phyloP scores from a whole-genome alignment of 73 alveolate species.

The Durusdinium trenchii region DNA sequence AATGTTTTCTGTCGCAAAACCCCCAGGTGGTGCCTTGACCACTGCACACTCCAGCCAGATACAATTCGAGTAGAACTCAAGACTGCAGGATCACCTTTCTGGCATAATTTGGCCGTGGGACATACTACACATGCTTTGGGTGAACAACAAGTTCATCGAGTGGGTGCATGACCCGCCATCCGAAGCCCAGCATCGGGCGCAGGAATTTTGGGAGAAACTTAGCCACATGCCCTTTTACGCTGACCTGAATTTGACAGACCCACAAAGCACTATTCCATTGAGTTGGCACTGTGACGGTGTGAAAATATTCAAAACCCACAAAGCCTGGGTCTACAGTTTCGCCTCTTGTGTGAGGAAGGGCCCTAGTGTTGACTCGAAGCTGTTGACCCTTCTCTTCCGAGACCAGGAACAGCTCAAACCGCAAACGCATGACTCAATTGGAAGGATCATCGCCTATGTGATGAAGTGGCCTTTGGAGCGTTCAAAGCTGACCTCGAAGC shows the following conservation, averaged over 20 bases:
- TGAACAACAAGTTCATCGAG: neutral
- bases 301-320: constrained; percentile 9
- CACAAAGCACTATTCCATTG: neutral
- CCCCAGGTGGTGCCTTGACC: neutral
- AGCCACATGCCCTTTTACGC: neutral
- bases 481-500: constrained; percentile 66
- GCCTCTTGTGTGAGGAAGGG: neutral
- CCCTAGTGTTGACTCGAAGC: neutral
- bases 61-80: neutral
- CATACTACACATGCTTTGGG: neutral
- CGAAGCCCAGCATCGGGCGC: neutral
- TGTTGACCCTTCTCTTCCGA: neutral
- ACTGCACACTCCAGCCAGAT: neutral
- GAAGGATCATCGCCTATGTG: neutral
- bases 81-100: neutral
- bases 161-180: neutral
- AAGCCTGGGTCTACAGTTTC: constrained; percentile 1
- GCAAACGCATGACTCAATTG: neutral
- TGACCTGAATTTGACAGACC: neutral
- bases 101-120: constrained; percentile 44
- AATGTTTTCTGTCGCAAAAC: neutral
- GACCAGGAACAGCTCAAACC: neutral
- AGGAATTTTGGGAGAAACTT: neutral
- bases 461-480: neutral
- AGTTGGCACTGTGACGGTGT: constrained; percentile 50